These are phyloP conservation scores for Antarctomyces pellizariae DNA, from an alignment of 495 filamentous ascomycete species.

Conservation along the genomic window DNA sequence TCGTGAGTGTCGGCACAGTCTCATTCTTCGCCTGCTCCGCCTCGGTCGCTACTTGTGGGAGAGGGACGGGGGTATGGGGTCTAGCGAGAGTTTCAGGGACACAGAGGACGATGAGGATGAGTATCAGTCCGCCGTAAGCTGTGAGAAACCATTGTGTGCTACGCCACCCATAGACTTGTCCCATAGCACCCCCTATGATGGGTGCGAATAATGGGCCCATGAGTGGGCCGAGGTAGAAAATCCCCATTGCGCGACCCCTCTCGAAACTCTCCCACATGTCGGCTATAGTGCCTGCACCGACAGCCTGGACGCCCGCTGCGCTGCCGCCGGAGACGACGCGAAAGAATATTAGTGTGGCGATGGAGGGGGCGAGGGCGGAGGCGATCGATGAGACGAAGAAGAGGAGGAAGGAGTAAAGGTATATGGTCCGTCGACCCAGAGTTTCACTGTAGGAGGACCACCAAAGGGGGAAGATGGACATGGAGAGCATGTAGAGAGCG, in stretches of 20 bases:
- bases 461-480: constrained; percentile 85
- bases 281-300: constrained; percentile 80
- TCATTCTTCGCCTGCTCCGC: constrained; percentile 6
- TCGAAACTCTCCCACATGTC: constrained; percentile 75
- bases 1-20: constrained; percentile 18
- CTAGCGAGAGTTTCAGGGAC: constrained; percentile 44
- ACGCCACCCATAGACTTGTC: constrained; percentile 52
- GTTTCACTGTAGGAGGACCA: constrained; percentile 83
- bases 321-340: constrained; percentile 64
- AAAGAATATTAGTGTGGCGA: constrained; percentile 71
- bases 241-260: constrained; percentile 71
- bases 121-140: constrained; percentile 43
- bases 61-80: constrained; percentile 3
- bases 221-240: constrained; percentile 83
- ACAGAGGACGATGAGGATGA: constrained; percentile 37
- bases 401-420: constrained; percentile 57
- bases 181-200: constrained; percentile 64
- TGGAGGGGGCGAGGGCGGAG: constrained; percentile 48
- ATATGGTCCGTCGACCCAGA: constrained; percentile 64
- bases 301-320: constrained; percentile 71
- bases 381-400: constrained; percentile 60
- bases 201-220: constrained; percentile 64
- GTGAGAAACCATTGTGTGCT: constrained; percentile 73
- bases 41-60: constrained; percentile 2
- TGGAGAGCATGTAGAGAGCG: constrained; percentile 71